phyloP scores from a whole-genome alignment of 2,329 filamentous ascomycete species.

The Sclerotinia borealis region DNA sequence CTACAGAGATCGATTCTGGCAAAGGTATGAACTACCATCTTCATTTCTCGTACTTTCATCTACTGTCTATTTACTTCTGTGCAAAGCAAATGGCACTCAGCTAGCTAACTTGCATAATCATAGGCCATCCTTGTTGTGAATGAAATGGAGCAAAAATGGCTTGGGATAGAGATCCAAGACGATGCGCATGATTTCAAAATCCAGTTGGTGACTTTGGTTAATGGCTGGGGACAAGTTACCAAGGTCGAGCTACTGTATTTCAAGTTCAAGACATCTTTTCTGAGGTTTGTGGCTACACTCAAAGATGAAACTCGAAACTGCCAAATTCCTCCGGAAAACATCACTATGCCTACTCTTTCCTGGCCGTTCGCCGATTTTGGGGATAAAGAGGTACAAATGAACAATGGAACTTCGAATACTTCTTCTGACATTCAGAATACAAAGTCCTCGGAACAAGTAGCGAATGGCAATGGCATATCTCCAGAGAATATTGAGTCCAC shows the following conservation, averaged over 20 bases:
- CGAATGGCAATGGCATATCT: background rate
- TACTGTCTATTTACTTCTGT: background rate
- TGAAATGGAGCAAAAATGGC: background rate
- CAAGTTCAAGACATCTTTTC: conserved; percentile 12
- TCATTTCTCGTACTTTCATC: background rate
- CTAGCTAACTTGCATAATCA: background rate
- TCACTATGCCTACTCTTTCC: background rate
- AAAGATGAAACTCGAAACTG: conserved; percentile 18
- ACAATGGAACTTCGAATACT: background rate
- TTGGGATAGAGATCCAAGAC: background rate
- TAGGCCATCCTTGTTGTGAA: background rate
- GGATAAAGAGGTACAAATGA: background rate
- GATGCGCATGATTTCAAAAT: background rate
- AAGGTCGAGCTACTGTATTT: conserved; percentile 14
- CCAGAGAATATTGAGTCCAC: background rate
- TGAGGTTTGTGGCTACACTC: conserved; percentile 14
- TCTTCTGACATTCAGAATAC: background rate
- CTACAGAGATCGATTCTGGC: background rate
- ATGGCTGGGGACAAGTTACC: conserved; percentile 3
- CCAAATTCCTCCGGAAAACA: conserved; percentile 17
- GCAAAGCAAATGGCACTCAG: background rate
- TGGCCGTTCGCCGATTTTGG: background rate
- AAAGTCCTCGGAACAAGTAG: background rate
- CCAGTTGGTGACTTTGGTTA: background rate
- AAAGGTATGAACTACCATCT: background rate